Percentiles rank a stretch among this genome's conserved stretches.
phyloP scores from a whole-genome alignment of 768 basidiomycete species.

The Serpula lacrymans region DNA sequence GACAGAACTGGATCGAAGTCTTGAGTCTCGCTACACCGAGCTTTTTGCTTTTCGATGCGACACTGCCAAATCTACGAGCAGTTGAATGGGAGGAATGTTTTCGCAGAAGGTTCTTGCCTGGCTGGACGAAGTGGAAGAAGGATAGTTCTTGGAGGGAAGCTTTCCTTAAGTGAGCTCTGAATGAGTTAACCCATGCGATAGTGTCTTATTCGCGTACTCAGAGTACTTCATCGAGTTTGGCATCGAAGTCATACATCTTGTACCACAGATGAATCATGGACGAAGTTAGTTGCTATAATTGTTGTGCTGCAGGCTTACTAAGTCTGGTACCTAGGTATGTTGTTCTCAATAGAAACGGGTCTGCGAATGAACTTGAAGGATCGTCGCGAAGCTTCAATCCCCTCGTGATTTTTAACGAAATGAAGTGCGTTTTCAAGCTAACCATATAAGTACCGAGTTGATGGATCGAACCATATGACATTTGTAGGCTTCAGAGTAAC shows the following conservation, averaged over 20 bases:
- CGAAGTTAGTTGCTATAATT: conserved; percentile 48
- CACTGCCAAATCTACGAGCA: conserved; percentile 63
- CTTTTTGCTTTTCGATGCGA: conserved; percentile 65
- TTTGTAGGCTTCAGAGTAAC: conserved; percentile 61
- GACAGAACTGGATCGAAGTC: conserved; percentile 80
- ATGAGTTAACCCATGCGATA: conserved; percentile 2
- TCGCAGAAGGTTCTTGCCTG: conserved; percentile 65
- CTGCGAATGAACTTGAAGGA: conserved; percentile 66
- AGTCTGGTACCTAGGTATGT: conserved; percentile 50
- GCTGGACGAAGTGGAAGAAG: conserved; percentile 72
- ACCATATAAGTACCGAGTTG: not conserved
- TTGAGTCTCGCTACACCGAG: conserved; percentile 56
- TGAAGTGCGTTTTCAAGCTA: conserved; percentile 52
- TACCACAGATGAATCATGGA: conserved; percentile 80
- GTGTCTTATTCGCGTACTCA: conserved; percentile 24
- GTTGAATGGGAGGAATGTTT: conserved; percentile 78
- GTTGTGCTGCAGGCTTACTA: not conserved
- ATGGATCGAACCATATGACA: conserved; percentile 1
- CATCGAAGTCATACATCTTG: conserved; percentile 69
- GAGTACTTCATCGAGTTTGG: conserved; percentile 61
- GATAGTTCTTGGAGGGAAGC: conserved; percentile 60
- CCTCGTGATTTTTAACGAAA: conserved; percentile 62
- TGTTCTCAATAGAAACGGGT: conserved; percentile 70
- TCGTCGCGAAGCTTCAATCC: conserved; percentile 71
- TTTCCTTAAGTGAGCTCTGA: conserved; percentile 56